phyloP scores from a whole-genome alignment of 1,139 yeast genomes.

The Kodamaea suecica region DNA sequence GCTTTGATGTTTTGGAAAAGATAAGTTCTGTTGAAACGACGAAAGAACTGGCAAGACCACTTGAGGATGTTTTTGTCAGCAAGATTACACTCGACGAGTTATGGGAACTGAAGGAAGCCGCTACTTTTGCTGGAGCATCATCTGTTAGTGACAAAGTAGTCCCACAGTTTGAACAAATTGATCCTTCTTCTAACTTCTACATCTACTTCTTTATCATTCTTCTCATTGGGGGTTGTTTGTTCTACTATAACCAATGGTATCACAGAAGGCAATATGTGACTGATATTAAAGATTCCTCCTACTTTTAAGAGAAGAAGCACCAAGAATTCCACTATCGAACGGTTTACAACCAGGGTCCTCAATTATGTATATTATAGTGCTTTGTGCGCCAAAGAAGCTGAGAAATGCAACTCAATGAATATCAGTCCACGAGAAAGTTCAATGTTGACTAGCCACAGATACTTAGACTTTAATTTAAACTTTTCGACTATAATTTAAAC shows the following conservation, averaged over 20 bases:
- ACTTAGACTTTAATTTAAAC: too few species aligned
- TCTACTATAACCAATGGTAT: conserved; percentile 17
- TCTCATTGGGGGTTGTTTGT: conserved; percentile 11
- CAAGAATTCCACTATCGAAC: too few species aligned
- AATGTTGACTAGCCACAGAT: too few species aligned
- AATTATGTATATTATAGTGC: too few species aligned
- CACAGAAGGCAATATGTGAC: conserved; percentile 25
- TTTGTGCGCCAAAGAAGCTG: too few species aligned
- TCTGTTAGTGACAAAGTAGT: neutral
- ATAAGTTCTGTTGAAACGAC: conserved; percentile 14
- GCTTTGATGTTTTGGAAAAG: conserved; percentile 21
- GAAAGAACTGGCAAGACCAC: conserved; percentile 11
- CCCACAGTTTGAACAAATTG: conserved; percentile 7
- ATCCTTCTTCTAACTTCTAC: conserved; percentile 13
- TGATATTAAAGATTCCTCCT: conserved; percentile 29
- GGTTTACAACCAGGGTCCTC: too few species aligned
- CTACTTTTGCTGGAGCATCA: conserved; percentile 1
- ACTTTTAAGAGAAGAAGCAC: conserved; percentile 13
- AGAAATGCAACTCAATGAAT: too few species aligned
- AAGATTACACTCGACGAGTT: conserved; percentile 10
- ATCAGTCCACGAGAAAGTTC: too few species aligned
- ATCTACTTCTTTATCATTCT: conserved; percentile 17
- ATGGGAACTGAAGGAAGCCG: conserved; percentile 1
- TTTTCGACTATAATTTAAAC: too few species aligned
- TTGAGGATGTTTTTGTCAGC: conserved; percentile 16